These are phyloP conservation scores for Lasiodiplodia sp. DNA, from an alignment of 2,329 filamentous ascomycete species.

Conservation along the genomic window DNA sequence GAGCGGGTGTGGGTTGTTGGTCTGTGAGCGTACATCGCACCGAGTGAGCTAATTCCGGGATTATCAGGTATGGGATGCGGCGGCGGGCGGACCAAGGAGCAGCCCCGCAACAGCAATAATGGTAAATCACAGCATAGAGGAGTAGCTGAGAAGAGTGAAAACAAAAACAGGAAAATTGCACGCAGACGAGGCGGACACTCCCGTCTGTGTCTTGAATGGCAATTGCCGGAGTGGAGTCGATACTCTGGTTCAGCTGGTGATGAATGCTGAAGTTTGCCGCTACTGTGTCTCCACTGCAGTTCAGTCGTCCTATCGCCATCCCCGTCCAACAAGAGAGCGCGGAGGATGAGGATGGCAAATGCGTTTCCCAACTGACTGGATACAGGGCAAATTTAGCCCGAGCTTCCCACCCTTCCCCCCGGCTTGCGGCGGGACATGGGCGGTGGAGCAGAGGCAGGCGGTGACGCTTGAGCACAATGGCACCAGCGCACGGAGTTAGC, in stretches of 20 bases:
- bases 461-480: constrained; percentile 12
- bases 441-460: constrained; percentile 9
- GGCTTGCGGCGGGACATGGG: not conserved
- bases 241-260: not conserved
- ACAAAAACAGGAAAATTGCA: not conserved
- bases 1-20: not conserved
- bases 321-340: constrained; percentile 1
- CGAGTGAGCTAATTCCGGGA: not conserved
- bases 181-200: not conserved
- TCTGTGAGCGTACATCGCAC: not conserved
- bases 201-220: not conserved
- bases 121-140: not conserved
- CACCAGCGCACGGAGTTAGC: not conserved
- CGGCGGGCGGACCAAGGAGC: constrained; percentile 1
- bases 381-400: not conserved
- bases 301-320: not conserved
- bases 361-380: not conserved
- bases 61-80: not conserved
- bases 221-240: not conserved
- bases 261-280: not conserved
- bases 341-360: not conserved
- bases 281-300: not conserved
- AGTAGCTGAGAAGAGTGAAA: not conserved
- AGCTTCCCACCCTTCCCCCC: not conserved
- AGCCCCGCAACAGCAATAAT: not conserved